Evolutionary conservation across 192 early-diverging fungal species (phyloP).

Genomic region (Podila minutissima): DNA sequence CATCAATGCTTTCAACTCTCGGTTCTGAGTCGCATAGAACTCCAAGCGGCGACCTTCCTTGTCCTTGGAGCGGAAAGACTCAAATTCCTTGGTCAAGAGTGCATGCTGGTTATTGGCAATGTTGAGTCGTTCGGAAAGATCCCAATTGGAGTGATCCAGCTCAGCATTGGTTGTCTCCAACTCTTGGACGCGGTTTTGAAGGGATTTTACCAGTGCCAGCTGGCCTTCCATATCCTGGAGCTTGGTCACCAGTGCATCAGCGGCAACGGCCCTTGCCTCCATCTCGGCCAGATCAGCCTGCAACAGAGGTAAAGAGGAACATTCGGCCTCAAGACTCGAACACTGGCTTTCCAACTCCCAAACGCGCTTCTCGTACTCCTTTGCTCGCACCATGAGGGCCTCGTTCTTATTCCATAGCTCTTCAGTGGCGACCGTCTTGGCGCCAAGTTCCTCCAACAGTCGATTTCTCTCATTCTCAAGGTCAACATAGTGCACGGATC

Average conservation of each 20-base stretch:
- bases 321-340: slow-evolving; percentile 12
- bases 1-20: slow-evolving; percentile 12
- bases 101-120: slow-evolving; percentile 30
- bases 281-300: slow-evolving; percentile 10
- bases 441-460: slow-evolving; percentile 17
- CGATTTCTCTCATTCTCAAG: slow-evolving; percentile 25
- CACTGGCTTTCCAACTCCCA: slow-evolving; percentile 25
- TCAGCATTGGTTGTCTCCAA: slow-evolving; percentile 26
- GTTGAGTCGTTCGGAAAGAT: slow-evolving; percentile 18
- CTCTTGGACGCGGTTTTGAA: slow-evolving; percentile 20
- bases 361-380: slow-evolving; percentile 23
- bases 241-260: slow-evolving; percentile 6
- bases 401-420: slow-evolving; percentile 21
- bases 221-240: slow-evolving; percentile 18
- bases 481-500: slow-evolving; percentile 7
- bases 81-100: slow-evolving; percentile 15
- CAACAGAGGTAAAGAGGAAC: not conserved
- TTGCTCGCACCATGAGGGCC: slow-evolving; percentile 18
- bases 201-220: slow-evolving; percentile 4
- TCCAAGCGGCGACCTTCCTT: slow-evolving; percentile 21
- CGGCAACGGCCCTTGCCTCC: slow-evolving; percentile 1
- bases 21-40: slow-evolving; percentile 4
- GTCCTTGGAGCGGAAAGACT: slow-evolving; percentile 20
- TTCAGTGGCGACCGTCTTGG: slow-evolving; percentile 17
- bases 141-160: slow-evolving; percentile 26